These are phyloP conservation scores for Alternaria hordeiaustralica DNA, from an alignment of 2,329 filamentous ascomycete species.

Conservation along the genomic window DNA sequence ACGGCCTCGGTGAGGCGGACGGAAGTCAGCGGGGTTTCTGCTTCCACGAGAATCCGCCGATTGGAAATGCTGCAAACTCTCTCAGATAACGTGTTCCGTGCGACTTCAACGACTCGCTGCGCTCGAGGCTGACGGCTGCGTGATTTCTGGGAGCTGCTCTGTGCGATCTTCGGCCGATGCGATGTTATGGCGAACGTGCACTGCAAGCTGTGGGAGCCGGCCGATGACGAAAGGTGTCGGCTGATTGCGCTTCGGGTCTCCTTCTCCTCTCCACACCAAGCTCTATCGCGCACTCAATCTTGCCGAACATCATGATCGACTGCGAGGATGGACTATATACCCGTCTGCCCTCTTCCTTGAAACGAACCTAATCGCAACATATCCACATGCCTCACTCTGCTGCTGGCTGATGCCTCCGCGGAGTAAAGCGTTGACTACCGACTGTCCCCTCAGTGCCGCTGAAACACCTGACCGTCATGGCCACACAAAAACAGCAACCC, in stretches of 20 bases:
- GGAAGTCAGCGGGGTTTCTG: conserved; percentile 38
- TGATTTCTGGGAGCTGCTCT: conserved; percentile 13
- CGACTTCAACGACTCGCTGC: conserved; percentile 10
- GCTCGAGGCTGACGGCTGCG: conserved; percentile 13
- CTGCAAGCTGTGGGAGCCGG: conserved; percentile 10
- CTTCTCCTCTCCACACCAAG: conserved; percentile 7
- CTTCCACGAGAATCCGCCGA: conserved; percentile 25
- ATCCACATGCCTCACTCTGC: neutral
- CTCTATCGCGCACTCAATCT: neutral
- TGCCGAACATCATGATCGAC: conserved; percentile 1
- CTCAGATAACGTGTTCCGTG: conserved; percentile 10
- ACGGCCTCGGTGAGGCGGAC: conserved; percentile 21
- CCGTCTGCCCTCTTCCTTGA: neutral
- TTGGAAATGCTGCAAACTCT: conserved; percentile 23
- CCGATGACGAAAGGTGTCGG: conserved; percentile 23
- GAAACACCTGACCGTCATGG: conserved; percentile 4
- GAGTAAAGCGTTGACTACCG: conserved; percentile 13
- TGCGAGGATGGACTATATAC: neutral
- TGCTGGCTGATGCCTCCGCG: conserved; percentile 19
- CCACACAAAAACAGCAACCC: neutral
- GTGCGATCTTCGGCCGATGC: conserved; percentile 22
- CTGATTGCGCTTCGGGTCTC: conserved; percentile 27
- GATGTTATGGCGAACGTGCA: conserved; percentile 12
- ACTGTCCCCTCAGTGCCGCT: conserved; percentile 2
- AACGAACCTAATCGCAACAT: neutral